phyloP scores from a whole-genome alignment of 2,329 filamentous ascomycete genomes.

The Cladophialophora immunda region DNA sequence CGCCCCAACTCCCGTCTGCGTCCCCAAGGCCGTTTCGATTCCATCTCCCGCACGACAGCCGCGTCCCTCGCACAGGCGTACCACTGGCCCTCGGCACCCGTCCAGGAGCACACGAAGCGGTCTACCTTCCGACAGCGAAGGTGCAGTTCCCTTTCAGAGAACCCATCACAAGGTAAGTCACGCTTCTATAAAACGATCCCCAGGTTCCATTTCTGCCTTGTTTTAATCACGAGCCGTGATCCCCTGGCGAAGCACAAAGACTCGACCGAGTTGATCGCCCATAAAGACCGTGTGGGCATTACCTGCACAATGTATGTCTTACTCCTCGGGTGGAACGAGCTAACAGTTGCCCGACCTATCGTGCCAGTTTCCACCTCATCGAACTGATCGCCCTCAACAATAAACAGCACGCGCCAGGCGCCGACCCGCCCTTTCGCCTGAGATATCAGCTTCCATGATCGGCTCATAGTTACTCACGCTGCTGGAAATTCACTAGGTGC shows the following conservation, averaged over 20 bases:
- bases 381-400: too few relatives aligned
- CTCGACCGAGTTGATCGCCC: slow-evolving; percentile 59
- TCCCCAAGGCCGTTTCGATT: background rate
- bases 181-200: too few relatives aligned
- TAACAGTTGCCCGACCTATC: slow-evolving; percentile 97
- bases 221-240: too few relatives aligned
- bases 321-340: slow-evolving; percentile 95
- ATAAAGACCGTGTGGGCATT: slow-evolving; percentile 83
- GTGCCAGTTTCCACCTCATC: slow-evolving; percentile 88
- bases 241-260: too few relatives aligned
- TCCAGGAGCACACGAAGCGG: slow-evolving; percentile 6
- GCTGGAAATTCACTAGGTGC: background rate
- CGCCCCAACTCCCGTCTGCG: slow-evolving; percentile 5
- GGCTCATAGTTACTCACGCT: slow-evolving; percentile 7
- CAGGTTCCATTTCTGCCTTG: too few relatives aligned
- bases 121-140: too few relatives aligned
- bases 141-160: too few relatives aligned
- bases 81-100: slow-evolving; percentile 35
- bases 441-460: slow-evolving; percentile 12
- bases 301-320: slow-evolving; percentile 90
- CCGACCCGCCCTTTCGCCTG: too few relatives aligned
- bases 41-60: slow-evolving; percentile 4
- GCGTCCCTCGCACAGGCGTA: slow-evolving; percentile 20
- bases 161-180: too few relatives aligned
- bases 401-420: too few relatives aligned